These are phyloP conservation scores for Fusarium sp. DNA, from an alignment of 2,329 filamentous ascomycete genomes.

Conservation along the genomic window DNA sequence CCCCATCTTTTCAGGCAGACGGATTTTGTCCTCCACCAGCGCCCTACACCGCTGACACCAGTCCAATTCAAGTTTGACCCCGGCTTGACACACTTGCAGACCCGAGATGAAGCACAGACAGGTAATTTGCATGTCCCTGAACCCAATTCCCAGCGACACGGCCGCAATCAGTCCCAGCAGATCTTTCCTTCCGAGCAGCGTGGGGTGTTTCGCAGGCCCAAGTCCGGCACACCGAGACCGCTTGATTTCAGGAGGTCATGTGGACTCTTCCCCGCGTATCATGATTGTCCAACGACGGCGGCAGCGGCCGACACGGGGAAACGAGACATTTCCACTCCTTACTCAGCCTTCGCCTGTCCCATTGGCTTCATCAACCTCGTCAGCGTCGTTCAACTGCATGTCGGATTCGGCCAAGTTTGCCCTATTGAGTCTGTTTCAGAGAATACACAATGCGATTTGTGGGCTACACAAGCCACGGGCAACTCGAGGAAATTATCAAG, in stretches of 20 bases:
- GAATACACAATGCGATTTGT: background rate
- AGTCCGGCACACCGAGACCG: slow-evolving; percentile 31
- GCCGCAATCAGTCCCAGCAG: slow-evolving; percentile 8
- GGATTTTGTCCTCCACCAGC: slow-evolving; percentile 28
- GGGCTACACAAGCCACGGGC: background rate
- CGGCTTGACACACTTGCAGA: slow-evolving; percentile 8
- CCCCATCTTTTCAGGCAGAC: slow-evolving; percentile 42
- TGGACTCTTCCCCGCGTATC: slow-evolving; percentile 21
- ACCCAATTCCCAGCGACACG: slow-evolving; percentile 22
- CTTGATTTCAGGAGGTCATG: slow-evolving; percentile 32
- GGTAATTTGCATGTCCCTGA: slow-evolving; percentile 30
- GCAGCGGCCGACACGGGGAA: slow-evolving; percentile 27
- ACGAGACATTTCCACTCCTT: background rate
- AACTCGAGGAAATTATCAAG: background rate
- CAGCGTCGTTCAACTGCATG: slow-evolving; percentile 1
- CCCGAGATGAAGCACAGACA: slow-evolving; percentile 27
- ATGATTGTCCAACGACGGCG: slow-evolving; percentile 25
- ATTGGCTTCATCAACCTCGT: slow-evolving; percentile 2
- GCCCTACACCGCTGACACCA: slow-evolving; percentile 27
- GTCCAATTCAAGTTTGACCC: slow-evolving; percentile 19
- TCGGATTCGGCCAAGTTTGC: background rate
- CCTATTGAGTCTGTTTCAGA: background rate
- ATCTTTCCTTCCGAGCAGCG: slow-evolving; percentile 28
- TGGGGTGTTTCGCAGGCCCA: slow-evolving; percentile 27
- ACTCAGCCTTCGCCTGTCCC: slow-evolving; percentile 14